Percentiles rank a stretch among this genome's conserved stretches.
Conservation (phyloP, 148 eudicot species). For the Cornus florida region DNA sequence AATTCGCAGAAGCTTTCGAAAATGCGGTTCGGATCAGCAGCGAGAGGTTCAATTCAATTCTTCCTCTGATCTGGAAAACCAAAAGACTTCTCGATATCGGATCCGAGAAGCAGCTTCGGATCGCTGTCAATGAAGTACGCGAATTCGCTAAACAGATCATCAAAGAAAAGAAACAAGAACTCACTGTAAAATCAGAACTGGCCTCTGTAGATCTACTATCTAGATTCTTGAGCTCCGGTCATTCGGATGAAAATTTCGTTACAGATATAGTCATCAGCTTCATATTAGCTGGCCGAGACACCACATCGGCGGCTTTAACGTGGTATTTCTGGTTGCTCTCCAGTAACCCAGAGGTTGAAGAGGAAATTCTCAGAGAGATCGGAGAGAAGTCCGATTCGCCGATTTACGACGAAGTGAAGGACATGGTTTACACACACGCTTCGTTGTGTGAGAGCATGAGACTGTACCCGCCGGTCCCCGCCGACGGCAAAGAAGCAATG, state of each 20-base stretch:
- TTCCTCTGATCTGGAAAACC: slow-evolving; percentile 35
- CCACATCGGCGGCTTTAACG: slow-evolving; percentile 36
- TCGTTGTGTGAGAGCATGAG: slow-evolving; percentile 48
- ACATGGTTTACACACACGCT: slow-evolving; percentile 45
- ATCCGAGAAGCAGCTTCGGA: slow-evolving; percentile 22
- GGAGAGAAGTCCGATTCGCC: slow-evolving; percentile 8
- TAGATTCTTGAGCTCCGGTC: slow-evolving; percentile 37
- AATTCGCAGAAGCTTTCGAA: slow-evolving; percentile 34
- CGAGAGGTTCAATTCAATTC: slow-evolving; percentile 19
- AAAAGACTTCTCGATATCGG: slow-evolving; percentile 25
- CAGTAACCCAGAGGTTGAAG: slow-evolving; percentile 18
- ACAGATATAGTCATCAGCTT: slow-evolving; percentile 38
- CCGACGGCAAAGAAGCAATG: slow-evolving; percentile 17
- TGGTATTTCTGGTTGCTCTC: slow-evolving; percentile 45
- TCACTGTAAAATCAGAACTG: slow-evolving; percentile 16
- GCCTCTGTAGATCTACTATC: slow-evolving; percentile 31
- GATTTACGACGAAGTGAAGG: slow-evolving; percentile 43
- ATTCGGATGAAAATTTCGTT: slow-evolving; percentile 35
- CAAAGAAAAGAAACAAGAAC: slow-evolving; percentile 29
- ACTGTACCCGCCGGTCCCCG: slow-evolving; percentile 49
- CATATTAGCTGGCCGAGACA: slow-evolving; percentile 41
- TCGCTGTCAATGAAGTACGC: slow-evolving; percentile 16
- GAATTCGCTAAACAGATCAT: slow-evolving; percentile 28
- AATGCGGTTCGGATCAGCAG: slow-evolving; percentile 20
- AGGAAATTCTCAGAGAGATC: slow-evolving; percentile 27